phyloP scores from a whole-genome alignment of 2,329 filamentous ascomycete genomes.

The Chaetomiaceae sp. region DNA sequence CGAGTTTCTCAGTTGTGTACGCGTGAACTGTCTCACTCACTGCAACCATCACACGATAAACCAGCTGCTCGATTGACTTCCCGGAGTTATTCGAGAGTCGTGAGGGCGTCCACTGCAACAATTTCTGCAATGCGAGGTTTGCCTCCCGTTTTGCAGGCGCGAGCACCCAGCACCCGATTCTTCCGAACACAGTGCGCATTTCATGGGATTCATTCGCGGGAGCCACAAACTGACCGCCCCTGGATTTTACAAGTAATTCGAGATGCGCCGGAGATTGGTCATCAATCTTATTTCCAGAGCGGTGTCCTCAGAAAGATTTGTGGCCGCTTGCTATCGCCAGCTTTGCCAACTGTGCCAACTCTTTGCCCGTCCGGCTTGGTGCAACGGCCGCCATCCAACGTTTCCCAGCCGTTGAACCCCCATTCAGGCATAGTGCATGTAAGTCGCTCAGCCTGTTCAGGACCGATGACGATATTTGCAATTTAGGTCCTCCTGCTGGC shows the following conservation, averaged over 20 bases:
- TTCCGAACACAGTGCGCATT: conserved; percentile 25
- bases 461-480: conserved; percentile 23
- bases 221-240: no score
- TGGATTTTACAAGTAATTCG: no score
- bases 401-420: background rate
- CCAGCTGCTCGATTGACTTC: background rate
- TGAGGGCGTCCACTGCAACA: background rate
- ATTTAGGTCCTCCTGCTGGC: conserved; percentile 16
- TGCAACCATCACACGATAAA: background rate
- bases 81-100: background rate
- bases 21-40: background rate
- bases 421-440: background rate
- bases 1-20: background rate
- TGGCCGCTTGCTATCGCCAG: no score
- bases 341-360: no score
- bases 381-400: background rate
- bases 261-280: conserved; percentile 1
- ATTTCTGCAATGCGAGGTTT: background rate
- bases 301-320: background rate
- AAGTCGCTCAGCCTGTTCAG: background rate
- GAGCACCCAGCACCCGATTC: conserved; percentile 17
- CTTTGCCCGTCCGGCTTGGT: background rate
- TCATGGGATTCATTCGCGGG: background rate
- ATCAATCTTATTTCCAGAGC: background rate
- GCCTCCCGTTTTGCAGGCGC: no score